A percentile compares a stretch with the other conserved stretches of the same genome.
These are phyloP conservation scores for Brettanomyces anomalus DNA, from an alignment of 805 yeast species.

Conservation along the genomic window DNA sequence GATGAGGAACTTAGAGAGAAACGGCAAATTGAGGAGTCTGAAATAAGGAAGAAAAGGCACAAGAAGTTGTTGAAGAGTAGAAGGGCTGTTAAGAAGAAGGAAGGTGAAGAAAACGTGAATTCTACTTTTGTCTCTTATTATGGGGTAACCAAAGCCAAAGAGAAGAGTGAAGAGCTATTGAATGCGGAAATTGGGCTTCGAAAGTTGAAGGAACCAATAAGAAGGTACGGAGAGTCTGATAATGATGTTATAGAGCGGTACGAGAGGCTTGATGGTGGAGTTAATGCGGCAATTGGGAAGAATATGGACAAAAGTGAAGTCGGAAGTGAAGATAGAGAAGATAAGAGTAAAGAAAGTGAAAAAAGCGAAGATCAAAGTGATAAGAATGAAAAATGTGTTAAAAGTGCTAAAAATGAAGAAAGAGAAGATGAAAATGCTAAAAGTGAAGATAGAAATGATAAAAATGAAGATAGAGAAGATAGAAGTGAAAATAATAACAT, in stretches of 20 bases:
- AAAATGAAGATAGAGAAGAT: no score
- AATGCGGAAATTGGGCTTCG: slow-evolving; percentile 7
- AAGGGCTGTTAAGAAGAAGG: not conserved
- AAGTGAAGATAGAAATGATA: no score
- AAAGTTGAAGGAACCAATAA: slow-evolving; percentile 8
- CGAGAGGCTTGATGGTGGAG: slow-evolving; percentile 5
- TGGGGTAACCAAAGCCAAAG: slow-evolving; percentile 1
- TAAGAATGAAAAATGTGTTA: no score
- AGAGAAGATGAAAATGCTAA: no score
- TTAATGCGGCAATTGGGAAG: not conserved
- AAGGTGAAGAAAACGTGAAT: not conserved
- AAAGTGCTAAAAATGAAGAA: no score
- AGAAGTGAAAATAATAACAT: not conserved
- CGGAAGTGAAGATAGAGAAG: no score
- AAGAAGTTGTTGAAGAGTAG: slow-evolving; percentile 2
- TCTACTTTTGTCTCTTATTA: not conserved
- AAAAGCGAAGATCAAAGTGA: no score
- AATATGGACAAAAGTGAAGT: no score
- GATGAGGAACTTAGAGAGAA: slow-evolving; percentile 1
- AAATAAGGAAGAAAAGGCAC: not conserved
- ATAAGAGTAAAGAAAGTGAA: not conserved
- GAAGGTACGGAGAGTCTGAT: slow-evolving; percentile 13
- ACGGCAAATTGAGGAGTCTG: not conserved
- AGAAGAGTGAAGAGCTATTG: not conserved
- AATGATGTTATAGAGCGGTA: slow-evolving; percentile 7